phyloP scores from a whole-genome alignment of 495 filamentous ascomycete genomes.

The Tuber borchii region DNA sequence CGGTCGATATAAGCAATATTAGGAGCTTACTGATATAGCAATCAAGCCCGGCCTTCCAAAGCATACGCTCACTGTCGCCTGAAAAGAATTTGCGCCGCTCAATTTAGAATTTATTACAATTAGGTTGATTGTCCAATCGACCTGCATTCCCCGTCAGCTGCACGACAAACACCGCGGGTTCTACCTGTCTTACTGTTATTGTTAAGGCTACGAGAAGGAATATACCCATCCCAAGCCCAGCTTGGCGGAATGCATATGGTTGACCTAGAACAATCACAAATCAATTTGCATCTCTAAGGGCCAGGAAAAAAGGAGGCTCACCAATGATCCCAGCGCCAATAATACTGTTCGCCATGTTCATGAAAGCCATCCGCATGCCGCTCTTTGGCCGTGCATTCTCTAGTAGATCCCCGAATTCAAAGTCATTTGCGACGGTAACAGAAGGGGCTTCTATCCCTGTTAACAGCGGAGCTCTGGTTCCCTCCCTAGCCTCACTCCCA shows the following conservation, averaged over 20 bases:
- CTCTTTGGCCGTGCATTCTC: slow-evolving; percentile 54
- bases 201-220: slow-evolving; percentile 72
- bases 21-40: slow-evolving; percentile 60
- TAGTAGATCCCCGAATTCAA: slow-evolving; percentile 40
- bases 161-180: slow-evolving; percentile 2
- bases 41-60: slow-evolving; percentile 82
- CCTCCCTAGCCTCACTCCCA: slow-evolving; percentile 22
- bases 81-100: slow-evolving; percentile 83
- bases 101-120: slow-evolving; percentile 95
- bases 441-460: slow-evolving; percentile 83
- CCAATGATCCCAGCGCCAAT: slow-evolving; percentile 97
- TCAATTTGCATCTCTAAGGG: not conserved
- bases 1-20: not conserved
- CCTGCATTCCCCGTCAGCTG: slow-evolving; percentile 37
- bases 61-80: slow-evolving; percentile 88
- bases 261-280: slow-evolving; percentile 50
- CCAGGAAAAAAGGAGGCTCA: slow-evolving; percentile 10
- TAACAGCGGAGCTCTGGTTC: slow-evolving; percentile 60
- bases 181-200: slow-evolving; percentile 50
- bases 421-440: slow-evolving; percentile 56
- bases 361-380: slow-evolving; percentile 67
- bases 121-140: slow-evolving; percentile 95
- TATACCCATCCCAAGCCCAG: slow-evolving; percentile 73
- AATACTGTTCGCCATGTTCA: slow-evolving; percentile 99
- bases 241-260: slow-evolving; percentile 88